These are phyloP conservation scores for Chlorella variabilis DNA, from an alignment of 163 green algal species.

Conservation along the genomic window DNA sequence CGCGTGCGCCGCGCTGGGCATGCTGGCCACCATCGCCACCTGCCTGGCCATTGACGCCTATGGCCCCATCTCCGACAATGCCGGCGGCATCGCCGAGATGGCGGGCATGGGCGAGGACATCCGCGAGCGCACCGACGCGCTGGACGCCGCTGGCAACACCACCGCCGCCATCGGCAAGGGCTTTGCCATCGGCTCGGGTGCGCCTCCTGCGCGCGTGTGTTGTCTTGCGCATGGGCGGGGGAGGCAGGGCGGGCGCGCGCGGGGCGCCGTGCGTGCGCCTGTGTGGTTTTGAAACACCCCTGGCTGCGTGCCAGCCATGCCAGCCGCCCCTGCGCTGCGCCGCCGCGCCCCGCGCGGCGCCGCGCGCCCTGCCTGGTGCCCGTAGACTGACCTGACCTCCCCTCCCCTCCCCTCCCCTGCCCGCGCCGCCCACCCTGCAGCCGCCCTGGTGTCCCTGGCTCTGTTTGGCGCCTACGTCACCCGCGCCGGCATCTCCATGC, in stretches of 20 bases:
- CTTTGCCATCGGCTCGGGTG: slow-evolving; percentile 96
- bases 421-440: slow-evolving; percentile 33
- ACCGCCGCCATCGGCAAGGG: slow-evolving; percentile 99
- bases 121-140: slow-evolving; percentile 94
- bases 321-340: too few relatives aligned
- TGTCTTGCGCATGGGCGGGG: too few relatives aligned
- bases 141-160: slow-evolving; percentile 98
- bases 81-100: slow-evolving; percentile 99
- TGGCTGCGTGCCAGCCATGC: too few relatives aligned
- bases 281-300: too few relatives aligned
- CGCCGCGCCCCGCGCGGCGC: too few relatives aligned
- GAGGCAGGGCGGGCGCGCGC: neutral
- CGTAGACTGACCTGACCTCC: neutral
- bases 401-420: neutral
- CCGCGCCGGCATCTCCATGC: slow-evolving; percentile 85
- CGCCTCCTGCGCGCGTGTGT: neutral
- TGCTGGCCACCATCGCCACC: slow-evolving; percentile 96
- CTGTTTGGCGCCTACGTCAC: slow-evolving; percentile 98
- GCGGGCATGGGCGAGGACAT: slow-evolving; percentile 97
- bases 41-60: slow-evolving; percentile 96
- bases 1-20: slow-evolving; percentile 95
- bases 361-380: too few relatives aligned
- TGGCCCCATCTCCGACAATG: slow-evolving; percentile 99
- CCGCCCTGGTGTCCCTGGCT: slow-evolving; percentile 96
- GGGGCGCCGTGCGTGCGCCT: neutral